Base-by-base conservation (phyloP, 176 grass and related monocot genomes). In the Zizania latifolia region DNA sequence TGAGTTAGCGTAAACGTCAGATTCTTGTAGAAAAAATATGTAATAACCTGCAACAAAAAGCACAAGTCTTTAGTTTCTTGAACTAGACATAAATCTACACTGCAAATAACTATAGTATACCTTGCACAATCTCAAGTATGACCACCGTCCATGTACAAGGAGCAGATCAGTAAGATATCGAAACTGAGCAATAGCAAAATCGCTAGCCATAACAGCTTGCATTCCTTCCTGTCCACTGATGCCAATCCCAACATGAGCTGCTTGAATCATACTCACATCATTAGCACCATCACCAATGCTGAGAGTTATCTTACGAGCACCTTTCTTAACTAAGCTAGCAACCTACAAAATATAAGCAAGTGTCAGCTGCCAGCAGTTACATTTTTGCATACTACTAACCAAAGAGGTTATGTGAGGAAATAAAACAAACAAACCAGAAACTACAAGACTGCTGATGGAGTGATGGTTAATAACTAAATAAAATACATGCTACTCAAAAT, bases 181-280 rank as follows among this genome's bases (percentile, higher is more conserved):
- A 63, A 99, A 99, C 70, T 99, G 96, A 39, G 96, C 92, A 56
- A 99, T 99, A 72, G 96, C 92, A 56, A 99, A 99, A 80, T 99
- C 96, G 44, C 96, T 99, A 72, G 96, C 92, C 96, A 99, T 94
- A 73, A 99, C 96, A 70, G 96, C 96, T 79, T 99, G 96, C 96
- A 94, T 99, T 85, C 96, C 96, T 90, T 99, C 96, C 79, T 94
- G 85, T 40, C 96, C 96, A 77, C 96, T 99, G 38, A 99, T 99
- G 51, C 96, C 96, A 77, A 99, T 90, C 61, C 96, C 96, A 83
- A 99, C 92, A 90, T 99, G 96, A 88, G 96, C 89, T 81, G 96
- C 91, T 92, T 99, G 96, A 82, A 99, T 99, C 92, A 99, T 99
- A 78, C 96, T 94, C 53, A 99, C 96, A 88, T 99, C 96, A 94